phyloP scores from a whole-genome alignment of 2,329 filamentous ascomycete species.

The Teratosphaeria zuluensis region DNA sequence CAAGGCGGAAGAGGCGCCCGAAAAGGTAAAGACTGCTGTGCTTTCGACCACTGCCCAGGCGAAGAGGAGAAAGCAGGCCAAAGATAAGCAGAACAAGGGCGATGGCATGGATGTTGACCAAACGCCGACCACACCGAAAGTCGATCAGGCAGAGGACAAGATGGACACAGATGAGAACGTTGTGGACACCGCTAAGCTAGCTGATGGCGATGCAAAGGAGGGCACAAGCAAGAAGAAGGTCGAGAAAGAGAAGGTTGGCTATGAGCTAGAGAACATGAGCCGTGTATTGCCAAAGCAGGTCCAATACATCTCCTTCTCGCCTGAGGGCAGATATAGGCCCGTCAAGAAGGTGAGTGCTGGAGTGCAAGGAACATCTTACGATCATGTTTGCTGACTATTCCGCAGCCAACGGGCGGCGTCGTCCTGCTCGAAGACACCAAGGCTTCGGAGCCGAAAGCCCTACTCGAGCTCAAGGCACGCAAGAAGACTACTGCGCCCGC shows the following conservation, averaged over 20 bases:
- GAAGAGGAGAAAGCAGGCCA: conserved; percentile 86
- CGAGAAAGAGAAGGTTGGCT: conserved; percentile 94
- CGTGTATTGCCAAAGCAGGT: conserved; percentile 85
- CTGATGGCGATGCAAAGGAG: conserved; percentile 44
- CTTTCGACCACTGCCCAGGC: conserved; percentile 95
- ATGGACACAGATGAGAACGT: conserved; percentile 59
- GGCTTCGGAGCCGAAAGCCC: conserved; percentile 65
- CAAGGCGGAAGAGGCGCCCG: conserved; percentile 85
- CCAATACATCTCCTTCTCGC: conserved; percentile 89
- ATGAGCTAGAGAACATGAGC: conserved; percentile 94
- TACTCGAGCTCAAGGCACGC: conserved; percentile 88
- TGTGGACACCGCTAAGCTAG: conserved; percentile 32
- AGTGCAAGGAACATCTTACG: not conserved
- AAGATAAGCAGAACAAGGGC: conserved; percentile 77
- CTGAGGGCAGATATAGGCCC: conserved; percentile 75
- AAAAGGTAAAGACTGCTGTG: conserved; percentile 89
- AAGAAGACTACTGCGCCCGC: conserved; percentile 48
- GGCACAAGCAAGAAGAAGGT: conserved; percentile 71
- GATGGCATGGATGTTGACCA: conserved; percentile 95
- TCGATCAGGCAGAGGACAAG: conserved; percentile 55
- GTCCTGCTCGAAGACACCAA: conserved; percentile 81
- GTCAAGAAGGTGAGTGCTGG: conserved; percentile 65
- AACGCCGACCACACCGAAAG: conserved; percentile 63
- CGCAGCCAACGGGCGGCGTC: conserved; percentile 81
- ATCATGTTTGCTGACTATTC: not conserved